Evolutionary conservation across 495 filamentous ascomycete species (phyloP), one percentile per base, ranked within the genome.

Genomic region (Neurospora tetraspora): DNA sequence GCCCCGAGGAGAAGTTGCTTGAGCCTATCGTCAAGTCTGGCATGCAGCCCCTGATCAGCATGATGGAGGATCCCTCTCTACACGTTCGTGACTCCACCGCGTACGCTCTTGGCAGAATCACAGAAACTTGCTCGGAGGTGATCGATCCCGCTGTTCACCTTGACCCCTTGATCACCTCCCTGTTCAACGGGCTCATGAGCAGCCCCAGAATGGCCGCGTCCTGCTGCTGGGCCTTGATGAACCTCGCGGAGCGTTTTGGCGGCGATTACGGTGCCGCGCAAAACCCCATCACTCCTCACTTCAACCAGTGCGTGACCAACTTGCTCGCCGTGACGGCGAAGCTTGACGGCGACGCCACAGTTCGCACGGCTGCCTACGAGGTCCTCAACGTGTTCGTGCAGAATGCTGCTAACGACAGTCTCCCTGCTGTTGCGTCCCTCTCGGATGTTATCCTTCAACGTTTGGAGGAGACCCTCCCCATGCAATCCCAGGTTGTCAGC

Each of bases 171-270:
- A 93, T 98, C 75, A 86, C 87, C 39, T 91, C 94, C 71, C 88
- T 99, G n/a, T 98, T 99, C 82, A 89, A 88, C 65, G 96, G 95
- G 65, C 85, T 97, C 70, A 88, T 94, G 70, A 96, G 92, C 84
- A 95, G 92, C 79, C 91, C 95, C 53, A 97, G 97, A 86, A 98
- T 99, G 89, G 96, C 96, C 61, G 90, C 91, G 72, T 98, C 96
- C 23, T 98, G 96, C 88, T 99, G 96, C 84, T 98, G 96, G 95
- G 94, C 96, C 42, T 83, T 99, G 74, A 99, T 99, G 94, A 99
- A 98, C 79, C 89, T 99, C 73, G 95, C 95, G 34, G 96, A 98
- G 77, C 90, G 94, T 39, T 99, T 98, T 80, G 91, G 92, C 18
- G 93, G 93, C 27, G 94, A 97, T 39, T 79, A 82, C 59, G 93